These are phyloP conservation scores for Manihot esculenta DNA, from an alignment of 441 rosid genomes.

Conservation along the genomic window DNA sequence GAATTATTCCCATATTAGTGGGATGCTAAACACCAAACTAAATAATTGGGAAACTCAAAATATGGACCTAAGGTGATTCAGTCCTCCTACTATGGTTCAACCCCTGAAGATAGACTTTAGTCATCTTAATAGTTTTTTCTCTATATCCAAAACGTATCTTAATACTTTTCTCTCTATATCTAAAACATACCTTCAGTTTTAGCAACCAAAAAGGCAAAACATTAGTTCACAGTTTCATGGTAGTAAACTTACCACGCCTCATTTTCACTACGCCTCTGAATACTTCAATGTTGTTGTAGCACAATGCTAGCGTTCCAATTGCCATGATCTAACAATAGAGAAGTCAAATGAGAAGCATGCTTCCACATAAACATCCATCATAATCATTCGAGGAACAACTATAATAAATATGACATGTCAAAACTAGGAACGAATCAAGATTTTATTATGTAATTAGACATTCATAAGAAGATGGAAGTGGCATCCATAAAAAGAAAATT, in stretches of 20 bases:
- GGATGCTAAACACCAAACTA: background rate
- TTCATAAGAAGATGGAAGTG: background rate
- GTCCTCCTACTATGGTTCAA: background rate
- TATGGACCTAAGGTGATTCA: background rate
- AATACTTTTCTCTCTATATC: background rate
- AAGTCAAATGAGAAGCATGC: slow-evolving; percentile 27
- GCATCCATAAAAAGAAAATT: background rate
- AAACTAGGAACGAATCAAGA: background rate
- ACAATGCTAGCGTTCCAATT: slow-evolving; percentile 86
- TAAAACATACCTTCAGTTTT: slow-evolving; percentile 5
- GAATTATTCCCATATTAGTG: background rate
- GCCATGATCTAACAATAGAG: slow-evolving; percentile 74
- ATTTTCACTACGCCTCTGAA: slow-evolving; percentile 89
- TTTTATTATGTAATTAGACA: background rate
- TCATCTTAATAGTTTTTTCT: background rate
- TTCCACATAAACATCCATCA: slow-evolving; percentile 12
- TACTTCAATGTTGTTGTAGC: slow-evolving; percentile 89
- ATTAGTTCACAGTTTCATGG: slow-evolving; percentile 3
- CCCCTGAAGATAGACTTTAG: background rate
- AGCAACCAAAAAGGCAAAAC: slow-evolving; percentile 15
- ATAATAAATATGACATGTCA: background rate
- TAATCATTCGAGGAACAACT: slow-evolving; percentile 5
- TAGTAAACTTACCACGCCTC: slow-evolving; percentile 89
- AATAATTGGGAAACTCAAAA: background rate
- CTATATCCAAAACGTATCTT: background rate